Evolutionary conservation across 352 stramenopile species (phyloP), one percentile per base, ranked within the genome.

Genomic region (Pythium chondricola): DNA sequence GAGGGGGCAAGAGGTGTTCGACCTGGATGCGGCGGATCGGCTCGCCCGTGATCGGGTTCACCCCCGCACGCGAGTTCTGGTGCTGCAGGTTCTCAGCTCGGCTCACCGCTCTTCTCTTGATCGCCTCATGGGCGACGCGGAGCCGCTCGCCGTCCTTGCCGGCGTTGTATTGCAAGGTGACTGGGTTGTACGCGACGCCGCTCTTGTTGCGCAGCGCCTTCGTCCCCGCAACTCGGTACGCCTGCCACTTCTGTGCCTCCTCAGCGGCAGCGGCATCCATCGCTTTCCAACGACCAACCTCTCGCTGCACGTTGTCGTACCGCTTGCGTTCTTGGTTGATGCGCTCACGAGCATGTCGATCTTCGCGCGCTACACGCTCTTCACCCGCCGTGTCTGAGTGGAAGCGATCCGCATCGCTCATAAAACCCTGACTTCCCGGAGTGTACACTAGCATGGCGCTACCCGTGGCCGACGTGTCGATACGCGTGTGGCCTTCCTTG

Each of bases 101-200:
- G n/a, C 76, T 31, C n/a, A 81, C 62, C 4, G 83, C 87, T 21
- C 85, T 74, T 42, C 87, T 67, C 51, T 85, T 85, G 54, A 93
- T 72, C 14, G 72, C 65, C 14, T 74, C 65, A 64, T 95, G 83
- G 14, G 70, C 67, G 33, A 69, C 65, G 48, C 72, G 52, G 13
- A 95, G 63, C 4, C 80, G 74, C 41, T 85, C 62, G 10, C 85
- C 85, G 47, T 95, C 82, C 31, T 83, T 74, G 33, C 74, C 79
- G 48, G 95, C 82, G 40, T 92, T 86, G 65, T 96, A 96, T 47
- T 78, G 74, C 16, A 96, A 67, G 30, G 79, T 96, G 39, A 96
- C 69, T 7, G 74, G 74, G 58, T 97, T 92, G 74, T 88, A 97
- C 14, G 86, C 72, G 33, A 90, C 79, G 10, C 76, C 80, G 32